Evolutionary conservation across 208 protist species (phyloP).

Genomic region (Wallacemonas sp.): DNA sequence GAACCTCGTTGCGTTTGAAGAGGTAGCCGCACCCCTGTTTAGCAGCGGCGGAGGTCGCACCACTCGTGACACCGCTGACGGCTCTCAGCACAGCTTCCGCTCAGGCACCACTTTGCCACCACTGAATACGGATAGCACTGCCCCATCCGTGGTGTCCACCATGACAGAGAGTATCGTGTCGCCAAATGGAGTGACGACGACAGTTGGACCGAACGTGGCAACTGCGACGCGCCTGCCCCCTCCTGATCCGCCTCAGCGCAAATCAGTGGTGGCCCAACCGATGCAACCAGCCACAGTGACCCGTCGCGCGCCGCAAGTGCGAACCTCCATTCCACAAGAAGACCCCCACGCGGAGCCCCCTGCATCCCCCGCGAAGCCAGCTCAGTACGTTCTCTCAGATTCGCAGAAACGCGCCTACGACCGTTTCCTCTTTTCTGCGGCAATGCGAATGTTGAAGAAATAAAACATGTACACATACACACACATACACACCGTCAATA

Average conservation of each 20-base stretch:
- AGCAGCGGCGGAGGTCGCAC: neutral
- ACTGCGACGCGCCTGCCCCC: neutral
- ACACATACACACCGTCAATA: too few species aligned
- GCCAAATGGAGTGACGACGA: neutral
- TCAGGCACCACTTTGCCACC: conserved; percentile 1
- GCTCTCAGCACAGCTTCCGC: conserved; percentile 7
- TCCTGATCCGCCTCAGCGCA: neutral
- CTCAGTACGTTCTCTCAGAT: conserved; percentile 22
- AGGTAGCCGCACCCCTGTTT: neutral
- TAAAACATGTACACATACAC: neutral
- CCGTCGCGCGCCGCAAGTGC: neutral
- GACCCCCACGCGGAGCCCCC: neutral
- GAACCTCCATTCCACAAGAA: neutral
- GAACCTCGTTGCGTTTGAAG: neutral
- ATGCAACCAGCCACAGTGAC: neutral
- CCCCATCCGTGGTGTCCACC: neutral
- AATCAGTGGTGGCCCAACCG: neutral
- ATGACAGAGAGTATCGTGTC: neutral
- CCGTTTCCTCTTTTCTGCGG: conserved; percentile 39
- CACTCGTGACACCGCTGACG: neutral
- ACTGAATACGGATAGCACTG: neutral
- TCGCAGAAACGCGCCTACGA: conserved; percentile 46
- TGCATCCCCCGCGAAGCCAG: neutral
- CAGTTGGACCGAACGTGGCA: neutral
- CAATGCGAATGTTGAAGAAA: conserved; percentile 32